Base-by-base conservation (phyloP, 805 yeast genomes). In the Candida taoyuanica region DNA sequence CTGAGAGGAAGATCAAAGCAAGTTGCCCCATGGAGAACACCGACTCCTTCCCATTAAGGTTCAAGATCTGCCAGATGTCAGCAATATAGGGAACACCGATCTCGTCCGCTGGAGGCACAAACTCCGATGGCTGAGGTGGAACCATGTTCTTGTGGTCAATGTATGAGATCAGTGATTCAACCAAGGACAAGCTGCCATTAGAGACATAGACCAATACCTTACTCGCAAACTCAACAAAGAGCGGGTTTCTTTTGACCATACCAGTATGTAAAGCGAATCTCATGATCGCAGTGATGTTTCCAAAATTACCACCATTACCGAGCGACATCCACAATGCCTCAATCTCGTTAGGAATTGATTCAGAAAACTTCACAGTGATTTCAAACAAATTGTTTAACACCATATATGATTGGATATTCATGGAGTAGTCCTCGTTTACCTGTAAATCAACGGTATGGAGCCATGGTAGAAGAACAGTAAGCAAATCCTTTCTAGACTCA, bases 251-350 rank as follows among this genome's bases (percentile, higher is more conserved):
- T 35, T 82, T 69, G 29, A 78, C 77, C 38, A 89, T 63, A 27
- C 95, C 80, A 25, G 80, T 76, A 17, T 70, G 70, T 31, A 85
- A 67, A 31, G 87, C 66, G 53, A 78, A 93, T 31, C 80, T 83
- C 53, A 86, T 62, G 16, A 87, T 83, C 2, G 76, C 78, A 31
- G 78, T 78, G 16, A 81, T 80, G 51, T 91, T 88, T n/a, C 65
- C 70, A 21, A 74, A 71, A 20, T 75, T 71, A n/a, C 74, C 71
- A 5, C 83, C 85, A 34, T 74, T 76, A 1, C 94, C 96, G n/a
- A 93, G 65, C 0, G 97, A 91, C 5, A 85, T 87, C 99, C 99
- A 93, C 17, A 93, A 61, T 0, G 95, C 95, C 58, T 89, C 97
- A 9, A 93, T 86, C 50, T 88, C 98, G 50, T 82, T 83, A 31